A percentile compares a stretch with the other conserved stretches of the same genome.
Evolutionary conservation across 306 rosid genomes (phyloP).

Genomic region (Clitoria ternatea): DNA sequence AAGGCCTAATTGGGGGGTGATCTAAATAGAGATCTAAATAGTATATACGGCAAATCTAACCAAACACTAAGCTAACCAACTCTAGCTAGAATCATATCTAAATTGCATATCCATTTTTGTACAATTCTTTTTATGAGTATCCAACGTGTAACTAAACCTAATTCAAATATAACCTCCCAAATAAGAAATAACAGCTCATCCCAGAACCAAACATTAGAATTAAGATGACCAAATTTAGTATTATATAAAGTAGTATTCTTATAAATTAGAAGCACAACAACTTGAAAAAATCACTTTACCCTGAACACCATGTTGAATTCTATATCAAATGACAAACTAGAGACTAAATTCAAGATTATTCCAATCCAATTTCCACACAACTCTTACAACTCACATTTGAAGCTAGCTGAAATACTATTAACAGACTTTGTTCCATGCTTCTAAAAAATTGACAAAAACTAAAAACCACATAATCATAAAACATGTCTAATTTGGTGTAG

Average conservation of each 20-base stretch:
- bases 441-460: not conserved
- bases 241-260: not conserved
- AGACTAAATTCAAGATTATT: not conserved
- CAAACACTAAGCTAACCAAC: not conserved
- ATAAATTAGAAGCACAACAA: not conserved
- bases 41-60: not conserved
- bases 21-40: not conserved
- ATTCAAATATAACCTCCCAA: not conserved
- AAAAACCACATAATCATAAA: too few relatives aligned
- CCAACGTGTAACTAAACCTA: too few relatives aligned
- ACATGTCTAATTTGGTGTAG: too few relatives aligned
- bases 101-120: not conserved
- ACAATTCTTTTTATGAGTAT: not conserved
- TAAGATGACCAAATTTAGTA: not conserved
- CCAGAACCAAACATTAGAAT: not conserved
- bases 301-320: not conserved
- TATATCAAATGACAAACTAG: not conserved
- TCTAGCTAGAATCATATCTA: not conserved
- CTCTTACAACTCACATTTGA: not conserved
- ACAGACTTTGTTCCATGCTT: not conserved
- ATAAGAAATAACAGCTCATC: conserved; percentile 3
- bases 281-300: not conserved
- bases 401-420: not conserved
- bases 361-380: not conserved
- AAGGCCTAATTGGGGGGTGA: too few relatives aligned